Evolutionary conservation across 768 basidiomycete species (phyloP), one percentile per base, ranked within the genome.

Genomic region (Kwoniella sp.): DNA sequence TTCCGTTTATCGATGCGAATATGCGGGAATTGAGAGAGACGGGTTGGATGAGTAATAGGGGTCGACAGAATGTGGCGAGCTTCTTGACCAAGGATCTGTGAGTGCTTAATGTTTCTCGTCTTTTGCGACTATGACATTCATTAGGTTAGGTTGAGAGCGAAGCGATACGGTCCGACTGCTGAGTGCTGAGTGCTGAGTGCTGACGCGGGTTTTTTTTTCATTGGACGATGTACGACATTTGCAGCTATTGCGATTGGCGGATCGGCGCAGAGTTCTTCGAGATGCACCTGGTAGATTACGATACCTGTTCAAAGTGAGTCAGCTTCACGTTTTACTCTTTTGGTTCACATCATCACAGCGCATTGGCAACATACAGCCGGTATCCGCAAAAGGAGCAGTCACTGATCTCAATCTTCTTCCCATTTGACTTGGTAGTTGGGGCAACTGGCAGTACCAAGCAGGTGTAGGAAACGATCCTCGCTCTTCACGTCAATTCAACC

Each of bases 271-370:
- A 83, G 65, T 82, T 79, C 71, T 83, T 83, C 65, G 83, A 83
- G 64, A 75, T 72, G 52, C 78, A 80, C 64, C 60, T 83, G 48
- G 67, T 81, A 9, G 82, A 82, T 58, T 80, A 82, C 55, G 80
- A 81, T 67, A 93, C 92, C 73, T 96, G 95, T 78, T 68, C 82
- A 24, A 87, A 85, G 72, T 76, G 66, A 72, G 74, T 71, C 13
- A 13, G 13, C 7, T 27, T 1, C 13, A 55, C 13, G n/a, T n/a
- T n/a, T n/a, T n/a, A n/a, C n/a, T n/a, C n/a, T n/a, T n/a, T n/a
- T n/a, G n/a, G n/a, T n/a, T n/a, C n/a, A n/a, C n/a, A n/a, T n/a
- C n/a, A n/a, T n/a, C n/a, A n/a, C n/a, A n/a, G n/a, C n/a, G n/a
- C n/a, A n/a, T n/a, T n/a, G n/a, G n/a, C n/a, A n/a, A n/a, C n/a